phyloP scores from a whole-genome alignment of 73 alveolate species.

The Blepharisma japonicum region DNA sequence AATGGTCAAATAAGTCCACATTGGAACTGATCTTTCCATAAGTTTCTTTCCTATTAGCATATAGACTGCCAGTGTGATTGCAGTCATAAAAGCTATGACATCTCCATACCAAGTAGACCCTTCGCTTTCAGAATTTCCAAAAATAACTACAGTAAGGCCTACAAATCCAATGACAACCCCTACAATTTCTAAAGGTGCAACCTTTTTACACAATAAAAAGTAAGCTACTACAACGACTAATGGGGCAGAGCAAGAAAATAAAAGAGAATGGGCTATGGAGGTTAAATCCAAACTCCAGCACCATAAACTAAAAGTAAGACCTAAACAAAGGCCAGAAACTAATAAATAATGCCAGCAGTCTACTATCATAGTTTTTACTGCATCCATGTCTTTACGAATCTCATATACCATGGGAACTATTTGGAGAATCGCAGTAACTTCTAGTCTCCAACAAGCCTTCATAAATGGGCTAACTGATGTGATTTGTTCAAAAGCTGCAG shows the following conservation, averaged over 20 bases:
- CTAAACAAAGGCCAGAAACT: conserved; percentile 7
- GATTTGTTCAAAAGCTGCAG: conserved; percentile 16
- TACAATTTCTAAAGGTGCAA: background rate
- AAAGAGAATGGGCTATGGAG: conserved; percentile 18
- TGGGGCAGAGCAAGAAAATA: background rate
- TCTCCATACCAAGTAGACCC: conserved; percentile 30
- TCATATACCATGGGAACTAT: background rate
- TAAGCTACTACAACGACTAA: background rate
- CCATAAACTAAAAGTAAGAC: conserved; percentile 13
- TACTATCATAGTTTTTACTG: background rate
- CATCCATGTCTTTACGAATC: background rate
- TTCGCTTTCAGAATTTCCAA: background rate
- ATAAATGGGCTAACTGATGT: conserved; percentile 14
- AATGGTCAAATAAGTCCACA: background rate
- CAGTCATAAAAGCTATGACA: background rate
- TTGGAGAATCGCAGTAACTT: background rate
- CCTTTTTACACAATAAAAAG: background rate
- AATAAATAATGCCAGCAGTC: background rate
- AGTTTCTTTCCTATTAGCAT: background rate
- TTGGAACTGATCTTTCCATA: background rate
- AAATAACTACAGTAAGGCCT: background rate
- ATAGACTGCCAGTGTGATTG: conserved; percentile 1
- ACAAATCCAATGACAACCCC: conserved; percentile 10
- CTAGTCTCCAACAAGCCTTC: background rate
- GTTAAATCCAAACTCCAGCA: background rate